Conservation (phyloP, 805 yeast genomes). For the Saccharomycopsis sp. region DNA sequence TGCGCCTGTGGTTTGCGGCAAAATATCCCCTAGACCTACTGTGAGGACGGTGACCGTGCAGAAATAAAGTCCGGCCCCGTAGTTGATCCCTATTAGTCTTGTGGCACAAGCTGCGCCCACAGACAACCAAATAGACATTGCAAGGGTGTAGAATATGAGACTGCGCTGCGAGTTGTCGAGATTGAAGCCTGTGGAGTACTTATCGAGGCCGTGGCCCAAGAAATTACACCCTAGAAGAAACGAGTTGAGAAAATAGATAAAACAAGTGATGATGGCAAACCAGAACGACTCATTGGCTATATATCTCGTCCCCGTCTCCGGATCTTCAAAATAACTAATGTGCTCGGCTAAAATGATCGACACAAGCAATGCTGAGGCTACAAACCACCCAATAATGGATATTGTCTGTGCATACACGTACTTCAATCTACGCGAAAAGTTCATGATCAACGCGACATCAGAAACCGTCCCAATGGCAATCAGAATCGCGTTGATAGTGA, state of each 20-base stretch:
- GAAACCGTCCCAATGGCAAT: conserved; percentile 60
- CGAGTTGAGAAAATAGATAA: conserved; percentile 54
- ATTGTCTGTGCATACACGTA: conserved; percentile 57
- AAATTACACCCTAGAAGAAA: conserved; percentile 48
- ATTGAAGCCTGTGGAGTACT: conserved; percentile 68
- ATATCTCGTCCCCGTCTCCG: conserved; percentile 21
- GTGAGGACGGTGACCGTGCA: conserved; percentile 70
- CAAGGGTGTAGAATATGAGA: conserved; percentile 64
- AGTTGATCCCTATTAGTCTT: conserved; percentile 38
- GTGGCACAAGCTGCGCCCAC: conserved; percentile 62
- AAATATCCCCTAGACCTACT: conserved; percentile 73
- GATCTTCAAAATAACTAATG: conserved; percentile 19
- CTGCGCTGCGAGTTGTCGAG: conserved; percentile 61
- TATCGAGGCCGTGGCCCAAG: conserved; percentile 48
- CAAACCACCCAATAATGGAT: conserved; percentile 58
- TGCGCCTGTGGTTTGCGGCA: conserved; percentile 46
- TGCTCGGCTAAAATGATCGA: conserved; percentile 35
- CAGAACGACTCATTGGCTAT: conserved; percentile 62
- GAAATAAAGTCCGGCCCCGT: conserved; percentile 65
- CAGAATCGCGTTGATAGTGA: conserved; percentile 55
- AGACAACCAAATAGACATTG: conserved; percentile 60
- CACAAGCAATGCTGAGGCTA: conserved; percentile 50
- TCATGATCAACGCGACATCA: conserved; percentile 61
- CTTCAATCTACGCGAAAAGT: conserved; percentile 52
- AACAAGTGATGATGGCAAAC: conserved; percentile 64